Base-by-base conservation (phyloP, 2,329 filamentous ascomycete genomes). In the Sporothrix protearum region DNA sequence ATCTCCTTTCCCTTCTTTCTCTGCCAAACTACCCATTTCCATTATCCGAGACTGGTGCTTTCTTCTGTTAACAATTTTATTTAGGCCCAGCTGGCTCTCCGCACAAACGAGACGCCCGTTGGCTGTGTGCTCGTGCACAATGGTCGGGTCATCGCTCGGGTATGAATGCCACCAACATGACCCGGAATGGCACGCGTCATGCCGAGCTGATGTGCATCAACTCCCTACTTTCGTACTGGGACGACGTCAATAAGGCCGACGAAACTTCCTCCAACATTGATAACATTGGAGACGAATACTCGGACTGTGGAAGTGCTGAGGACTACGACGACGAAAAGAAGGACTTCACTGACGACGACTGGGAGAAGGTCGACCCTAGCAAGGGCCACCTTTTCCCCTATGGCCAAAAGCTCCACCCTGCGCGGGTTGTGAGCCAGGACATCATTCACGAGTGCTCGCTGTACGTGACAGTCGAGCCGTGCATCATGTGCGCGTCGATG, bases 391-490 rank as follows among this genome's bases (percentile, higher is more conserved):
- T 88, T n/a, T 88, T 83, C 73, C 87, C 87, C 0, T 89, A 89
- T 71, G 87, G 87, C 4, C 86, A 89, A 76, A 89, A 88, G 77
- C 81, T 87, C 0, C 83, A 87, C 73, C 83, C 85, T 0, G 80
- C 81, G 2, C 81, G 86, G 28, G 85, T 85, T 69, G 86, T 96
- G 75, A 86, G 91, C 69, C 86, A 88, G 45, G 86, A 85, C 14
- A 87, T 95, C 74, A 85, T 98, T 76, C 84, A 84, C 51, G 88
- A 94, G 75, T 86, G 86, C 76, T 91, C 89, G 10, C 88, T 99
- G 68, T 99, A 99, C 80, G 96, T 99, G 66, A 99, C 96, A 0
- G 95, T 99, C 70, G 96, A 99, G 82, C 96, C 96, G 4, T 99
- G 96, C 80, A 93, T 99, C 82, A 99, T 99, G 96, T 99, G 96